Evolutionary conservation across 352 stramenopile species (phyloP), one percentile per base, ranked within the genome.

Genomic region (Pythium guiyangense): DNA sequence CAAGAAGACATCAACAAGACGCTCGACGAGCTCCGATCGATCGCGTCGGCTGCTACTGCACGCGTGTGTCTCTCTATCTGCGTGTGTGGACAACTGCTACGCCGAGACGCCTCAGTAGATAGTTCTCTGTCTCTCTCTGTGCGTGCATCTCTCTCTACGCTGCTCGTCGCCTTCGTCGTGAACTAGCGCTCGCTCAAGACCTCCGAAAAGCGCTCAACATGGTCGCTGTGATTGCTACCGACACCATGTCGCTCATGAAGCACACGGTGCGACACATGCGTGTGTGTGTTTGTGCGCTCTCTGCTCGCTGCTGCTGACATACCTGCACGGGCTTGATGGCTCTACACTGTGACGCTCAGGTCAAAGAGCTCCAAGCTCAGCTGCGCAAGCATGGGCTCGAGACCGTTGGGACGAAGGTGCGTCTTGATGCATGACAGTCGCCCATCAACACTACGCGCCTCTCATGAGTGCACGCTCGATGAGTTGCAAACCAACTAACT

Each of bases 361-460:
- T 80, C 26, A 85, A 87, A 59, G 67, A 85, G 55, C 63, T 85
- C 22, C 72, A 82, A 49, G 53, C 59, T 25, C 60, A 76, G 58
- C 67, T 84, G 27, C 68, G 69, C 58, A 71, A 78, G 49, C 65
- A 64, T 5, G 59, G 65, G 20, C 61, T 84, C 15, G 69, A 78
- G 57, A 66, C 65, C 8, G 57, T 54, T 18, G 77, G 73, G 3
- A 60, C 70, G 9, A 84, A 87, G 62, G 69, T 74, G 25, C 8
- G 37, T 29, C n/a, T 18, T 14, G 51, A 25, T 31, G 2, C n/a
- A 34, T 37, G 31, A 11, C 6, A 37, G 31, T 11, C 8, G 9
- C 31, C 4, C 4, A 37, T 11, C 31, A 11, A 11, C 31, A 11
- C 31, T 37, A 37, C 9, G 31, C 29, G 8, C 4, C 29, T 10